Conservation (phyloP, 208 protist species). For the Wallacemonas sp. region DNA sequence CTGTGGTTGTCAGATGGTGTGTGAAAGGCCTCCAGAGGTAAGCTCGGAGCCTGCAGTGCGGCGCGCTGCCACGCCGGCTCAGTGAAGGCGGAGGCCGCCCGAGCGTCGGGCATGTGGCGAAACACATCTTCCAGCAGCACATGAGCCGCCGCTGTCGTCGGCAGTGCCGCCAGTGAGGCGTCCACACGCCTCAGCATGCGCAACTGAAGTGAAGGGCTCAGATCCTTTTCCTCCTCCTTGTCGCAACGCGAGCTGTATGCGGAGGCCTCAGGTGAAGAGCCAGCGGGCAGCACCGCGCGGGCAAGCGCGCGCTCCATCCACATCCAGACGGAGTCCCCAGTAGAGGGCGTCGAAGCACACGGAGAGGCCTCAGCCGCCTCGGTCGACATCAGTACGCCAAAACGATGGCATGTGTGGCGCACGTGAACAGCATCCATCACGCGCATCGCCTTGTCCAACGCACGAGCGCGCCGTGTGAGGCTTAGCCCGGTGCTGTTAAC, state of each 20-base stretch:
- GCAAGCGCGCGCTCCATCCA: too few species aligned
- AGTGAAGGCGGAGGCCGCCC: not conserved
- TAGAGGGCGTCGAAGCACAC: too few species aligned
- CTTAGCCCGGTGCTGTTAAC: too few species aligned
- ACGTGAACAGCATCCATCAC: conserved; percentile 6
- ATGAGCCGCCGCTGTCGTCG: not conserved
- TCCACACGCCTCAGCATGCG: not conserved
- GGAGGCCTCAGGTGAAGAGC: too few species aligned
- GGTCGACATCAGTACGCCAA: too few species aligned
- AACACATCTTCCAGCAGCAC: not conserved
- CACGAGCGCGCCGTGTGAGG: too few species aligned
- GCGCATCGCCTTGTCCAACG: not conserved
- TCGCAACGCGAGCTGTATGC: too few species aligned
- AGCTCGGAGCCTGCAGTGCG: not conserved
- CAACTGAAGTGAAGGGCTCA: not conserved
- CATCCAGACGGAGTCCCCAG: too few species aligned
- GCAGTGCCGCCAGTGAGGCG: not conserved
- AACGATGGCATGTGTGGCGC: not conserved
- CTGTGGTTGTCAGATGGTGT: not conserved
- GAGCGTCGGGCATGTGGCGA: not conserved
- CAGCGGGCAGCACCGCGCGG: too few species aligned
- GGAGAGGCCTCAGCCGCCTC: too few species aligned
- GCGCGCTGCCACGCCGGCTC: conserved; percentile 13
- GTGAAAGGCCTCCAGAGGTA: not conserved
- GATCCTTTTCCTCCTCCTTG: too few species aligned